These are phyloP conservation scores for Aspergillus sp. DNA, from an alignment of 2,329 filamentous ascomycete genomes.

Conservation along the genomic window DNA sequence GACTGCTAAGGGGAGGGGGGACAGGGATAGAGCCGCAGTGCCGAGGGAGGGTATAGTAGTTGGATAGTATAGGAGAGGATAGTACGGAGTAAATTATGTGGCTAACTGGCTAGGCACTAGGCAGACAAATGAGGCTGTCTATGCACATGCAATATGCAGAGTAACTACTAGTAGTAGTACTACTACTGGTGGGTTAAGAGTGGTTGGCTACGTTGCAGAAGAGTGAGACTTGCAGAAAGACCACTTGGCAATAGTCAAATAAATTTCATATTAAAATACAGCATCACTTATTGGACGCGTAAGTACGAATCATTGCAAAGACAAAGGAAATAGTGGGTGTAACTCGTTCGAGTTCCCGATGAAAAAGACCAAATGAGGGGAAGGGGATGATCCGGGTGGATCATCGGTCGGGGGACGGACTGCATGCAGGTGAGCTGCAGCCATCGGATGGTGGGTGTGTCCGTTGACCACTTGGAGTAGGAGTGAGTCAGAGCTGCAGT, in stretches of 20 bases:
- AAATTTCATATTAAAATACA: not conserved
- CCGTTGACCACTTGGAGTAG: not conserved
- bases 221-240: not conserved
- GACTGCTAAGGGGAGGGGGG: too few species aligned
- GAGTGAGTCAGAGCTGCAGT: slow-evolving; percentile 1
- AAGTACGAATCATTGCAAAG: not conserved
- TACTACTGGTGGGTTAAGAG: too few species aligned
- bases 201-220: not conserved
- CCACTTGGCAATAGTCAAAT: not conserved
- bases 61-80: too few species aligned
- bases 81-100: too few species aligned
- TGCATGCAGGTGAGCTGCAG: not conserved
- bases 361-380: not conserved
- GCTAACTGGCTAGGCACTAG: too few species aligned
- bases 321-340: not conserved
- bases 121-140: too few species aligned
- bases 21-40: too few species aligned
- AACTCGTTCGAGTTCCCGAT: not conserved
- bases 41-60: too few species aligned
- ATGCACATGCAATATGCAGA: too few species aligned
- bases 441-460: not conserved
- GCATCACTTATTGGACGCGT: not conserved
- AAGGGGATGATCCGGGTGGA: not conserved
- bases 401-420: not conserved
- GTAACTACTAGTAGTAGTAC: too few species aligned